phyloP scores from a whole-genome alignment of 345 rosid genomes.

The Eutrema yunnanense region DNA sequence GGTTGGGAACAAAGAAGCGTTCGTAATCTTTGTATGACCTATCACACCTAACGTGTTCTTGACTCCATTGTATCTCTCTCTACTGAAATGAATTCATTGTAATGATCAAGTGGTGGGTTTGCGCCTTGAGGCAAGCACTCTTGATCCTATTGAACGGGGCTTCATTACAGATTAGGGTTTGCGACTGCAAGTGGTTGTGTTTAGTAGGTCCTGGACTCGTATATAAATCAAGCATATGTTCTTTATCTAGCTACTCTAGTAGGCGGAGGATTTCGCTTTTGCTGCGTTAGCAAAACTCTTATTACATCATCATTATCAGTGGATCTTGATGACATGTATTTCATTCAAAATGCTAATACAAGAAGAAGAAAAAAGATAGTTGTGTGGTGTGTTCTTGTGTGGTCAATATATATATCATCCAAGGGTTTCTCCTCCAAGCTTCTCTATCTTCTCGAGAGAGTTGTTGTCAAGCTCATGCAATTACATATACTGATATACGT shows the following conservation, averaged over 20 bases:
- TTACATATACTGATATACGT: too few species aligned
- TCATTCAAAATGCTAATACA: neutral
- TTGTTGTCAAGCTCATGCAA: slow-evolving; percentile 59
- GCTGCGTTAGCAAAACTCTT: neutral
- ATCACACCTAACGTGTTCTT: neutral
- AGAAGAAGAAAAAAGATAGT: too few species aligned
- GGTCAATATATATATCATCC: neutral
- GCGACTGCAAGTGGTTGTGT: too few species aligned
- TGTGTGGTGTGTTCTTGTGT: too few species aligned
- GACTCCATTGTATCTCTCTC: neutral
- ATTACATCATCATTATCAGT: neutral
- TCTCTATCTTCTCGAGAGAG: slow-evolving; percentile 57
- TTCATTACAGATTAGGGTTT: too few species aligned
- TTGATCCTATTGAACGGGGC: neutral
- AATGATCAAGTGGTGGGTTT: neutral
- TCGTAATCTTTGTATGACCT: neutral
- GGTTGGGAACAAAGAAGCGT: neutral
- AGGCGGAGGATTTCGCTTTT: too few species aligned
- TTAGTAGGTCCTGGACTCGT: too few species aligned
- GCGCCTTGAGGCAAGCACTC: neutral
- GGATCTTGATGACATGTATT: neutral
- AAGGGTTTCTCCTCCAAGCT: slow-evolving; percentile 58
- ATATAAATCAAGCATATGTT: too few species aligned
- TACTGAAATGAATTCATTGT: neutral
- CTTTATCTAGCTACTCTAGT: too few species aligned